These are phyloP conservation scores for Talaromyces sp. DNA, from an alignment of 2,329 filamentous ascomycete genomes.

Conservation along the genomic window DNA sequence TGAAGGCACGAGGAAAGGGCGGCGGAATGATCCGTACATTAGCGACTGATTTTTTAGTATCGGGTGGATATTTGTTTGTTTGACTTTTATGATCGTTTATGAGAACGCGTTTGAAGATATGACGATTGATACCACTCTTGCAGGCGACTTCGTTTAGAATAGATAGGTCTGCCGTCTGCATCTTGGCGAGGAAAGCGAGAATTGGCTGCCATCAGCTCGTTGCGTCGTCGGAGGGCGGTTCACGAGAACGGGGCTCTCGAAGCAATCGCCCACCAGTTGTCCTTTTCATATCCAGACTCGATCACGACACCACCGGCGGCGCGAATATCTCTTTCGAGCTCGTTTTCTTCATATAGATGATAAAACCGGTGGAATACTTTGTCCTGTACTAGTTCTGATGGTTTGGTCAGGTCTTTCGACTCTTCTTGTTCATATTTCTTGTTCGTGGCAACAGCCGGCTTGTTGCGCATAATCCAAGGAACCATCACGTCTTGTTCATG, in stretches of 20 bases:
- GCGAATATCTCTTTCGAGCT: conserved; percentile 75
- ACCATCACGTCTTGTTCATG: conserved; percentile 89
- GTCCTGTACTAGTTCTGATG: conserved; percentile 21
- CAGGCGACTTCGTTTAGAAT: not conserved
- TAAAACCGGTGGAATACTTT: conserved; percentile 83
- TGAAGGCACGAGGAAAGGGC: conserved; percentile 12
- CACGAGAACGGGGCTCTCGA: not conserved
- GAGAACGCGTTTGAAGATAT: conserved; percentile 16
- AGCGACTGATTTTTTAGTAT: conserved; percentile 19
- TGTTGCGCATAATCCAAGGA: conserved; percentile 74
- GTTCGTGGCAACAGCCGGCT: conserved; percentile 25
- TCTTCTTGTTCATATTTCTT: conserved; percentile 20
- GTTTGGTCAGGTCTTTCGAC: conserved; percentile 16
- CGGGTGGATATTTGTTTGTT: conserved; percentile 19
- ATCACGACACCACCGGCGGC: conserved; percentile 71
- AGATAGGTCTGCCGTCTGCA: not conserved
- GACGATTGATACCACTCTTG: conserved; percentile 14
- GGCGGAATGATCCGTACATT: conserved; percentile 16
- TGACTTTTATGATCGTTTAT: conserved; percentile 14
- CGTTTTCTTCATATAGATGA: conserved; percentile 81
- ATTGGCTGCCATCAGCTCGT: not conserved
- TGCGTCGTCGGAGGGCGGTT: not conserved
- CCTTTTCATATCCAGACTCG: conserved; percentile 85
- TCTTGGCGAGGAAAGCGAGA: not conserved
- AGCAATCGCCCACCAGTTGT: conserved; percentile 94